phyloP scores from a whole-genome alignment of 2,329 filamentous ascomycete species.

The Botrytis cinerea region DNA sequence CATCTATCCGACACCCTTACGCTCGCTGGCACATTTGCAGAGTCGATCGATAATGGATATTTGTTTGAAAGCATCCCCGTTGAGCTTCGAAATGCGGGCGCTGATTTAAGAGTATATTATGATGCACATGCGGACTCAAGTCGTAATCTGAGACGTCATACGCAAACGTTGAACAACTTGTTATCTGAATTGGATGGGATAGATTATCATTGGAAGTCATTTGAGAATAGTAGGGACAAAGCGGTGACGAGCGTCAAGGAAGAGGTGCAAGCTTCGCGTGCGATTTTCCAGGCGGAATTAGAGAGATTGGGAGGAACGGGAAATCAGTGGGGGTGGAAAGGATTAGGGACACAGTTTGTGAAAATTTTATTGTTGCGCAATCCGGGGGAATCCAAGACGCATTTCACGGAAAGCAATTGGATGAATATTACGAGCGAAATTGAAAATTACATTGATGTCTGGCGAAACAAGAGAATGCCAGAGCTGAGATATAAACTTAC shows the following conservation, averaged over 20 bases:
- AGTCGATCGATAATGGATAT: background rate
- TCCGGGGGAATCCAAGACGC: background rate
- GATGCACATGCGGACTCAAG: background rate
- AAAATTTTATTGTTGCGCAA: background rate
- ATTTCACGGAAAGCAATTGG: background rate
- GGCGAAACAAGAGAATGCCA: background rate
- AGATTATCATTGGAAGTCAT: background rate
- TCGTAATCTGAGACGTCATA: background rate
- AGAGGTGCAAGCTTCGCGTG: background rate
- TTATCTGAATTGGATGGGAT: background rate
- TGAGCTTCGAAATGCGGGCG: background rate
- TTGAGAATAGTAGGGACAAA: background rate
- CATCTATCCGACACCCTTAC: background rate
- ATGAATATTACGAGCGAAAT: background rate
- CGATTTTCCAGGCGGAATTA: background rate
- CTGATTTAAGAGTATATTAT: background rate
- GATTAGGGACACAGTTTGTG: background rate
- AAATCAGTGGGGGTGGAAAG: background rate
- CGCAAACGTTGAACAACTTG: background rate
- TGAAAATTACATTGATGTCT: background rate
- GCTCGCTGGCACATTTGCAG: background rate
- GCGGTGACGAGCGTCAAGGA: background rate
- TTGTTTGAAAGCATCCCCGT: background rate
- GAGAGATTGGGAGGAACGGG: background rate
- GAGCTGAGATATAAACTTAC: background rate